Conservation (phyloP, 2,329 filamentous ascomycete genomes). For the Sclerotinia glacialis region DNA sequence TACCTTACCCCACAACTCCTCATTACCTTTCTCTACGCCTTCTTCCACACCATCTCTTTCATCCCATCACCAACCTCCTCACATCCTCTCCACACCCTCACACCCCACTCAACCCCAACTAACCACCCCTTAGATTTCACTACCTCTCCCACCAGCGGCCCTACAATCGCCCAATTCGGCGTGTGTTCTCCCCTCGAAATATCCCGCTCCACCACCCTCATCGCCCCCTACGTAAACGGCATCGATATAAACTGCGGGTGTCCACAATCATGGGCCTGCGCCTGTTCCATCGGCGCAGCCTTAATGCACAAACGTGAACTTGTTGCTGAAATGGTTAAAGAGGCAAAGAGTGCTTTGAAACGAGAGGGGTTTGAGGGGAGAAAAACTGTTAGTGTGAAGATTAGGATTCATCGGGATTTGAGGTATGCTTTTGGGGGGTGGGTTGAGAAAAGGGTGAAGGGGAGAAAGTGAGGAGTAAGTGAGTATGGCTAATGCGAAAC, state of each 20-base stretch:
- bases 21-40: no score
- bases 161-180: conserved; percentile 67
- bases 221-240: conserved; percentile 60
- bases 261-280: conserved; percentile 70
- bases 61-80: no score
- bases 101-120: background rate
- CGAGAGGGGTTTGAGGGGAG: conserved; percentile 52
- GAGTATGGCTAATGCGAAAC: background rate
- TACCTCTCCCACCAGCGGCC: conserved; percentile 52
- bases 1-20: background rate
- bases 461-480: fast-evolving
- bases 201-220: conserved; percentile 59
- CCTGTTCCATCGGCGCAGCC: conserved; percentile 65
- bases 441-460: no score
- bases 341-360: conserved; percentile 52
- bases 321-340: conserved; percentile 63
- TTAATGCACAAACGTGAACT: conserved; percentile 63
- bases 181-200: conserved; percentile 60
- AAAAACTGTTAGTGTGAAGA: conserved; percentile 64
- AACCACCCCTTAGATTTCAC: conserved; percentile 52
- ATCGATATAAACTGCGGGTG: conserved; percentile 72
- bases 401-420: conserved; percentile 64
- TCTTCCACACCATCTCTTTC: no score
- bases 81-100: background rate
- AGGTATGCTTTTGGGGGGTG: conserved; percentile 34